Evolutionary conservation across 164 flowering plant genomes (phyloP).

Genomic region (Piper longum): DNA sequence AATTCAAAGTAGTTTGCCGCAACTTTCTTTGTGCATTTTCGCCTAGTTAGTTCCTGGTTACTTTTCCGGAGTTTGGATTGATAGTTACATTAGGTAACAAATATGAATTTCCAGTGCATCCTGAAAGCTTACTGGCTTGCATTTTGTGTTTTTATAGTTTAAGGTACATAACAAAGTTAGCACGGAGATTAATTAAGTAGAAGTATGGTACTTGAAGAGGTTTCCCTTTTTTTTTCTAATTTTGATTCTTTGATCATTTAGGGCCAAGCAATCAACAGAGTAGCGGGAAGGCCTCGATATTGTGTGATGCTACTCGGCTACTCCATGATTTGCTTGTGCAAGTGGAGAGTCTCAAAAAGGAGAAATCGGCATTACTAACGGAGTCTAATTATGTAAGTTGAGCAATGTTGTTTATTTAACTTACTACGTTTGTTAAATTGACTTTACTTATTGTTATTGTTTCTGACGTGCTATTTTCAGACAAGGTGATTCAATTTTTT

Average conservation of each 20-base stretch:
- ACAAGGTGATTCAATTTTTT: background rate
- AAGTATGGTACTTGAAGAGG: background rate
- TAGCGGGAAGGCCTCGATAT: slow-evolving; percentile 46
- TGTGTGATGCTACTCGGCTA: slow-evolving; percentile 35
- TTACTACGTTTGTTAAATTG: no score
- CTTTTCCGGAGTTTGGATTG: background rate
- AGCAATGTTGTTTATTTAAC: background rate
- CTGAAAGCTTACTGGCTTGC: no score
- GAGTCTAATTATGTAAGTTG: slow-evolving; percentile 53
- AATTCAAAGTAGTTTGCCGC: background rate
- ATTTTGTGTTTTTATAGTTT: no score
- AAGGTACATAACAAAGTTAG: no score
- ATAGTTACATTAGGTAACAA: no score
- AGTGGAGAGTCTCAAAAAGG: slow-evolving; percentile 37
- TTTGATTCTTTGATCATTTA: slow-evolving; percentile 9
- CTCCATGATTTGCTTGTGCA: slow-evolving; percentile 26
- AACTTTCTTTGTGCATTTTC: no score
- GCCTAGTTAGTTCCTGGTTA: background rate
- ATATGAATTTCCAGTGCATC: no score
- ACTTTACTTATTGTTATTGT: background rate
- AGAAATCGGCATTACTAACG: slow-evolving; percentile 35
- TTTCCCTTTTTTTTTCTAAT: background rate
- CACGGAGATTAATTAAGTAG: no score
- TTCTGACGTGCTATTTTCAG: no score
- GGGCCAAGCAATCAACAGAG: slow-evolving; percentile 26